Base-by-base conservation (phyloP, 345 rosid species). In the Euclidium syriacum region DNA sequence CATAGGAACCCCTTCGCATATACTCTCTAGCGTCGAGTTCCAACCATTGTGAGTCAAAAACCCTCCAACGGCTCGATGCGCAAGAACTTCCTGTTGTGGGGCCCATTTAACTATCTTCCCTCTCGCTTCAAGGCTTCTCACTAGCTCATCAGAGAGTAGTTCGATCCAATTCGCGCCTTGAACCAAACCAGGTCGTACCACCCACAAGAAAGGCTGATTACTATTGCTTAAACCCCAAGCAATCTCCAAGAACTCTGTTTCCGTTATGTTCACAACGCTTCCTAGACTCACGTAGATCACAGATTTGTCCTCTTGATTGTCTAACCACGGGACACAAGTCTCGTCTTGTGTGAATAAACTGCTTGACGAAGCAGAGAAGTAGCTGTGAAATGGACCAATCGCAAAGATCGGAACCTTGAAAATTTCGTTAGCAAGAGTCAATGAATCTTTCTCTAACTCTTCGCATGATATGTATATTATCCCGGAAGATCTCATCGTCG, bases 401-500 rank as follows among this genome's bases (percentile, higher is more conserved):
- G 85, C 63, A 67, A 83, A 85, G 30, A 69, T 6, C 0, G 74
- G 74, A 7, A 70, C 75, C 55, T 2, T 79, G 76, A 56, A 74
- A 64, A 66, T 60, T 24, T 66, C 73, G 6, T 78, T 81, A 17
- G 79, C 4, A 66, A 78, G 78, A 22, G 77, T 58, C 34, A 87
- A 27, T 1, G 81, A 77, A 8, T 80, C 73, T 11, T 48, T 70
- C 62, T 87, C 95, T 0, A 87, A 76, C 48, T 82, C 87, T 35
- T 87, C 85, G 23, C 83, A 74, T 1, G 87, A 83, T 85, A 87
- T 85, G 52, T 82, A 71, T 40, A 90, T 78, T 3, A 90, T 49
- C 9, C 73, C 90, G 11, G 60, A 62, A 6, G 79, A 80, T 16
- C 18, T 64, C 76, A 53, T 36, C 29, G 36, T 54, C 1, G 70